A percentile compares a stretch with the other conserved stretches of the same genome.
These are phyloP conservation scores for Naganishia liquefaciens DNA, from an alignment of 1,284 basidiomycete genomes.

Conservation along the genomic window DNA sequence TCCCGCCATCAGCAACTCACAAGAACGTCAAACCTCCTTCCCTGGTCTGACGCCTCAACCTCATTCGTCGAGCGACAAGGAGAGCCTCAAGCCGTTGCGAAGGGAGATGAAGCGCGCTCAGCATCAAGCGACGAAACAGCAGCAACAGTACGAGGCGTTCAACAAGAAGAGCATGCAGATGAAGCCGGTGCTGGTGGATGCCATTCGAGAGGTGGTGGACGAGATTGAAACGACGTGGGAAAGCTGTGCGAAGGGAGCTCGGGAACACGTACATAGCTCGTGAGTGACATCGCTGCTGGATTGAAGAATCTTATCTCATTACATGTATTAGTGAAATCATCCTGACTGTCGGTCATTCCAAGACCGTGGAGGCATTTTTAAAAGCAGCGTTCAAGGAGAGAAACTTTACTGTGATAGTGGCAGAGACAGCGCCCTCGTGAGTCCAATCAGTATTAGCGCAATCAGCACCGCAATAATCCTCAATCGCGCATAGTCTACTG, in stretches of 20 bases:
- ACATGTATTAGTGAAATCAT: conserved; percentile 77
- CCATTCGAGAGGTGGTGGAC: conserved; percentile 89
- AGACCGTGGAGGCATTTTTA: conserved; percentile 90
- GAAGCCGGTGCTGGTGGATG: conserved; percentile 70
- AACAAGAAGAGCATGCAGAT: conserved; percentile 51
- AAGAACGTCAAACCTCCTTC: conserved; percentile 27
- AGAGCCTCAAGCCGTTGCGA: conserved; percentile 2
- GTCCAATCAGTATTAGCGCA: conserved; percentile 43
- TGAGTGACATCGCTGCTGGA: conserved; percentile 54
- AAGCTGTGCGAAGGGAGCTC: conserved; percentile 89
- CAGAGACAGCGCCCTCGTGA: conserved; percentile 88
- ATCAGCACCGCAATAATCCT: neutral
- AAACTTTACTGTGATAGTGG: conserved; percentile 94
- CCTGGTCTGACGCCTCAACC: conserved; percentile 23
- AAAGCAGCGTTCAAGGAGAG: conserved; percentile 85
- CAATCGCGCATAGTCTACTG: conserved; percentile 62
- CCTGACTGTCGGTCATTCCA: conserved; percentile 89
- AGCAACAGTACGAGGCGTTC: conserved; percentile 46
- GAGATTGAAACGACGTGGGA: conserved; percentile 96
- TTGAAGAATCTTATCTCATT: neutral
- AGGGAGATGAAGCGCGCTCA: conserved; percentile 23
- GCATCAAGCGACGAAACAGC: conserved; percentile 17
- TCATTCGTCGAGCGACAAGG: conserved; percentile 7
- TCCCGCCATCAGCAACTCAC: conserved; percentile 16
- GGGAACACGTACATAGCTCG: conserved; percentile 96